Evolutionary conservation across 2,329 filamentous ascomycete species (phyloP), one percentile per base, ranked within the genome.

Genomic region (Magnaporthiopsis rhizophila): DNA sequence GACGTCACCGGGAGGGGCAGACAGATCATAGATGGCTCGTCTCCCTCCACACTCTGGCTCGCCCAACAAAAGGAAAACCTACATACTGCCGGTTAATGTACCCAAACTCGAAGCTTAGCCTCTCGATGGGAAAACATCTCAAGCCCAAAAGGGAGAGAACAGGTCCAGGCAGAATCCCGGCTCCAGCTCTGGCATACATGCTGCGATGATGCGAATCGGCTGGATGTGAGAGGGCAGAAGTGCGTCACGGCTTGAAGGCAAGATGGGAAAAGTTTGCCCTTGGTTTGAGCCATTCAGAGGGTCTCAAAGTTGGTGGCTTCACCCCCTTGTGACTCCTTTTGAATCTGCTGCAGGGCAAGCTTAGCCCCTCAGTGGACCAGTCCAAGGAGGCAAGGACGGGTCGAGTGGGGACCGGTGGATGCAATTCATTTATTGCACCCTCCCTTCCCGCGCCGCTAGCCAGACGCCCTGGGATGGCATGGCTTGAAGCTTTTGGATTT

Each of bases 241-340:
- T 26, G n/a, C 56, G 26, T 24, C 56, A 18, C 11, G 56, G n/a
- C 24, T 32, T 26, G 57, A 12, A 28, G 26, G 57, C 26, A 30
- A 30, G 57, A 26, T 24, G 26, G 57, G 30, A 58, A 58, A 58
- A 28, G 45, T 53, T 53, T 53, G 45, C 45, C 45, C 45, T 53
- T 53, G 45, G n/a, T 53, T 60, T 60, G 58, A 24, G 58, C 34
- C 60, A 61, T 18, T 50, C 60, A 61, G 60, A 61, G 34, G 34
- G 60, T 18, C 57, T 24, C 21, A 53, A 53, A n/a, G 45, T 53
- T 53, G 45, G 45, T 11, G 45, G 58, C 26, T 36, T 38, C 30
- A 36, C 58, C 58, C 62, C 62, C 62, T 62, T 63, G 62, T 63
- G 62, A 63, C 62, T 56, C 59, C 32, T 59, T 63, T 62, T 57